Base-by-base conservation (phyloP, 352 stramenopile species). In the Pythium vanterpoolii region DNA sequence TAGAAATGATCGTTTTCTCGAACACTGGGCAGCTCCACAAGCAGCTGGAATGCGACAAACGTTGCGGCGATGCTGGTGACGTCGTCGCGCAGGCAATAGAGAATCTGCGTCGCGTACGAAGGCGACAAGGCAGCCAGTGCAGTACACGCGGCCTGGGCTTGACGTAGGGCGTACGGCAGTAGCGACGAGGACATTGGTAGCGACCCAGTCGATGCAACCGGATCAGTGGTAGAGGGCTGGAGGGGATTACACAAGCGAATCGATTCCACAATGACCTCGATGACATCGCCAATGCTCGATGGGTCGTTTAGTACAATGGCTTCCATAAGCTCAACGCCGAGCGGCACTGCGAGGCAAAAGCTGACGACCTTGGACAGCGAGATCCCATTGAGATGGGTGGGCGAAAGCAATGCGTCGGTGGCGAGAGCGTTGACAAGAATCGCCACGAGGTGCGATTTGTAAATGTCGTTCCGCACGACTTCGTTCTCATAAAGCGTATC, bases 301-400 rank as follows among this genome's bases (percentile, higher is more conserved):
- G 76, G 76, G 44, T 89, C 76, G 55, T 89, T 89, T 10, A 75
- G 56, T 5, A 79, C 73, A 8, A 89, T 23, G 40, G 65, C 66
- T 43, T 74, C 62, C 4, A 89, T 36, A 26, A 89, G 40, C 9
- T 71, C 59, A 21, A 72, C 66, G 19, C 72, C 79, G 1, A 83
- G 38, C 4, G 79, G 67, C 27, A 84, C 71, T 1, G 34, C 27
- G 51, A 89, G 54, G 47, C 57, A 66, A 21, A 65, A 62, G 16
- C 9, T 42, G n/a, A 68, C 42, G 38, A 61, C 38, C 0, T 42
- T 62, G 16, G 36, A 9, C 21, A 62, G 45, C 26, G 55, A 26
- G 9, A 62, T 14, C 7, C 45, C 33, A 18, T 19, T 28, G 1
- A 8, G 14, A 30, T 23, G 33, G 40, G 13, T 10, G 18, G 23